Evolutionary conservation across 2,329 filamentous ascomycete species (phyloP).

Genomic region (Ophiostoma australiae): DNA sequence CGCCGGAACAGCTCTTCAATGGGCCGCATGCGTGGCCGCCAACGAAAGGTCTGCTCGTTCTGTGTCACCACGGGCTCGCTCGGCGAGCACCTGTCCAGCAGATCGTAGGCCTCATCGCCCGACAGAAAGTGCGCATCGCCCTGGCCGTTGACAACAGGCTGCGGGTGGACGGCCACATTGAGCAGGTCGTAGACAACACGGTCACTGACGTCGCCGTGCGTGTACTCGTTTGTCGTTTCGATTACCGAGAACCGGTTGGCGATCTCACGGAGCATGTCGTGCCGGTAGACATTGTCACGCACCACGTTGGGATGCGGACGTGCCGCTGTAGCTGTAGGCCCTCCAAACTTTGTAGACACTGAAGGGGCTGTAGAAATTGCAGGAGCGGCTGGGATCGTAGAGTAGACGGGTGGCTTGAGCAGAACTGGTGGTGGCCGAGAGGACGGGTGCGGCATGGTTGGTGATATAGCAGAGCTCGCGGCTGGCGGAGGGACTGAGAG

Average conservation of each 20-base stretch:
- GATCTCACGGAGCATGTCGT: conserved; percentile 24
- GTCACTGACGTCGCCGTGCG: conserved; percentile 27
- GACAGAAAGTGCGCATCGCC: conserved; percentile 27
- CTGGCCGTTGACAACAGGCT: neutral
- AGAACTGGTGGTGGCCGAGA: neutral
- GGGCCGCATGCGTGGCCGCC: conserved; percentile 29
- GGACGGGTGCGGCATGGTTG: neutral
- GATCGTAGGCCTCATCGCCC: conserved; percentile 25
- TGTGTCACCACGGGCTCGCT: conserved; percentile 30
- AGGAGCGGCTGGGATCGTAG: neutral
- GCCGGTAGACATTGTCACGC: conserved; percentile 25
- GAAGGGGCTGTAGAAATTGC: neutral
- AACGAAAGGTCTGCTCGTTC: conserved; percentile 31
- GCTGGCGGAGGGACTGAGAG: neutral
- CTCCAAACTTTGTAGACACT: neutral
- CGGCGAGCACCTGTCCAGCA: conserved; percentile 27
- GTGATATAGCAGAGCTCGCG: neutral
- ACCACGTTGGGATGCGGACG: neutral
- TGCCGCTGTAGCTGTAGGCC: neutral
- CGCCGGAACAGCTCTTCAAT: conserved; percentile 31
- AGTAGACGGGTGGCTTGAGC: neutral
- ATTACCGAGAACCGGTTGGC: conserved; percentile 9
- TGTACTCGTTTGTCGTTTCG: conserved; percentile 9
- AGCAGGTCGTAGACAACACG: conserved; percentile 25
- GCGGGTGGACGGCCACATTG: conserved; percentile 17